Conservation (phyloP, 805 yeast genomes). For the Saturnispora serradocipensis region DNA sequence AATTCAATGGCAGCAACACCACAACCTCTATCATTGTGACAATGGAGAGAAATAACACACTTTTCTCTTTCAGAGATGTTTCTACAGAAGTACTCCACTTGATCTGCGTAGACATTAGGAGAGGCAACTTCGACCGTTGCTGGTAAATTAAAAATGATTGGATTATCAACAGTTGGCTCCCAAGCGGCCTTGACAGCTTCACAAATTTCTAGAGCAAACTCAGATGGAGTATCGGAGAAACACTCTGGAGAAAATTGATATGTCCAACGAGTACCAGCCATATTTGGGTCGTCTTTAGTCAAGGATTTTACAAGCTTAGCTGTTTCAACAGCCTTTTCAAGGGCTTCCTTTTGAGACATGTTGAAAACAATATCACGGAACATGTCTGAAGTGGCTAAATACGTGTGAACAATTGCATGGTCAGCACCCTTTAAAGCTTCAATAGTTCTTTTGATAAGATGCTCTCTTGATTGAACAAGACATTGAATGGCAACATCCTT, state of each 20-base stretch:
- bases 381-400: constrained; percentile 66
- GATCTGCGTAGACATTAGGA: constrained; percentile 74
- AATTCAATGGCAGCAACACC: constrained; percentile 78
- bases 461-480: constrained; percentile 69
- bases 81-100: constrained; percentile 63
- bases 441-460: constrained; percentile 61
- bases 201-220: constrained; percentile 66
- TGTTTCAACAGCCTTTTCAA: constrained; percentile 61
- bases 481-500: constrained; percentile 68
- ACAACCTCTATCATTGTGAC: constrained; percentile 77
- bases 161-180: constrained; percentile 69
- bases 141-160: constrained; percentile 70
- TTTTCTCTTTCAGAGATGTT: constrained; percentile 65
- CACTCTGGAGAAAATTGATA: constrained; percentile 75
- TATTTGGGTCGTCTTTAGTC: constrained; percentile 65
- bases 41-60: constrained; percentile 59
- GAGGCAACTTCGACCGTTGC: constrained; percentile 74
- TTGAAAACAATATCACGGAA: constrained; percentile 71
- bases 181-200: constrained; percentile 73
- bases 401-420: constrained; percentile 61
- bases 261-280: constrained; percentile 56
- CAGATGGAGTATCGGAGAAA: constrained; percentile 66
- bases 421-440: constrained; percentile 68
- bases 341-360: constrained; percentile 60
- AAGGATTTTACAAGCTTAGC: constrained; percentile 57